Evolutionary conservation across 768 basidiomycete species (phyloP).

Genomic region (Crucibulum laeve): DNA sequence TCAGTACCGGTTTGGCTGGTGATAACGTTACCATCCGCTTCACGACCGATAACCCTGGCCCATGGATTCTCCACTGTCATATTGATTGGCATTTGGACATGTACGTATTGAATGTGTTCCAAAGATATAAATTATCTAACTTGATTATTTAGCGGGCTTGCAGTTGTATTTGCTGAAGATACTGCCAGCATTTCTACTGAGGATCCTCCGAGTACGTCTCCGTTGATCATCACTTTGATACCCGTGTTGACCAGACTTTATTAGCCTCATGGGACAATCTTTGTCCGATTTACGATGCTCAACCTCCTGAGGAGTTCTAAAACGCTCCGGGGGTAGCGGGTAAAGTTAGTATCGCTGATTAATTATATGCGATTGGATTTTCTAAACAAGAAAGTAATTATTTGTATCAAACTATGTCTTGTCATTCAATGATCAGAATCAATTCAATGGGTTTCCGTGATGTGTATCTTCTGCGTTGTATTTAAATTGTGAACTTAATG

Average conservation of each 20-base stretch:
- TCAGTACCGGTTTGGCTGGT: constrained; percentile 20
- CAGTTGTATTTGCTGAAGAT: constrained; percentile 33
- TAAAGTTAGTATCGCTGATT: too few relatives aligned
- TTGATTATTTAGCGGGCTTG: constrained; percentile 15
- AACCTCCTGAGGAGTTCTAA: too few relatives aligned
- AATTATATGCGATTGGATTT: too few relatives aligned
- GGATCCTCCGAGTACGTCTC: constrained; percentile 17
- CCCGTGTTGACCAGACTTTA: not conserved
- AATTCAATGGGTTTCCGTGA: too few relatives aligned
- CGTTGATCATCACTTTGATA: not conserved
- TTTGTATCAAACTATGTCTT: too few relatives aligned
- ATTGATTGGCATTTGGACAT: constrained; percentile 35
- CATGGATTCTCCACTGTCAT: constrained; percentile 37
- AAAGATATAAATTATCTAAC: not conserved
- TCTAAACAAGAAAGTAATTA: too few relatives aligned
- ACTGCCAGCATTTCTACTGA: constrained; percentile 9
- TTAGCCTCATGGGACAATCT: not conserved
- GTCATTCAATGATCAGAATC: too few relatives aligned
- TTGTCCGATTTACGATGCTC: not conserved
- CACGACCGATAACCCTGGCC: constrained; percentile 58
- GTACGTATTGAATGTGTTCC: constrained; percentile 12
- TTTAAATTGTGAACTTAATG: too few relatives aligned
- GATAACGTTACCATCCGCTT: constrained; percentile 52
- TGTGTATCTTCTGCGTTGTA: too few relatives aligned
- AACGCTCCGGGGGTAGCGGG: too few relatives aligned